Percentiles rank a stretch among this genome's conserved stretches.
phyloP scores from a whole-genome alignment of 495 filamentous ascomycete genomes.

The Penicillium soppii region DNA sequence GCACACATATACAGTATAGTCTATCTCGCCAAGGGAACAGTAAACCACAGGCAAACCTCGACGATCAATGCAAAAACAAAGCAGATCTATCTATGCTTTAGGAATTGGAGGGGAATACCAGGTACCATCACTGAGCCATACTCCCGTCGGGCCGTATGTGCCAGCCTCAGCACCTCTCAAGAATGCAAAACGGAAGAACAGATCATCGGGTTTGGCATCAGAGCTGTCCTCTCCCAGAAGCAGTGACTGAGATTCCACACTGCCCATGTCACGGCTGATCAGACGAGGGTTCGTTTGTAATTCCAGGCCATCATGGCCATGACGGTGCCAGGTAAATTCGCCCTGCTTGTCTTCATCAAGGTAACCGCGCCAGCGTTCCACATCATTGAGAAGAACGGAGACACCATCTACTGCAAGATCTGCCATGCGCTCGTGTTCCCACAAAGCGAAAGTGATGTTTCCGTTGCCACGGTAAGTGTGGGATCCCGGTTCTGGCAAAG shows the following conservation, averaged over 20 bases:
- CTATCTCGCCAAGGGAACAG: slow-evolving; percentile 9
- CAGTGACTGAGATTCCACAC: slow-evolving; percentile 19
- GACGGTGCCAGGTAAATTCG: slow-evolving; percentile 48
- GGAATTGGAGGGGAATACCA: slow-evolving; percentile 56
- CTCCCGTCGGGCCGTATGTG: slow-evolving; percentile 80
- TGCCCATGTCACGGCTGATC: slow-evolving; percentile 15
- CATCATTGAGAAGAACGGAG: slow-evolving; percentile 89
- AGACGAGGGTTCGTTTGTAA: slow-evolving; percentile 24
- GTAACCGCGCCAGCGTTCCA: slow-evolving; percentile 75
- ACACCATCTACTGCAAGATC: slow-evolving; percentile 80
- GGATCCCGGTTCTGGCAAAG: slow-evolving; percentile 37
- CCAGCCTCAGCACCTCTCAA: slow-evolving; percentile 66
- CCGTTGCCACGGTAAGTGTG: slow-evolving; percentile 39
- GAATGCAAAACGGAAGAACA: slow-evolving; percentile 87
- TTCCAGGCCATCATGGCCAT: slow-evolving; percentile 43
- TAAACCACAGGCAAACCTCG: not conserved
- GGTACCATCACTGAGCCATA: slow-evolving; percentile 66
- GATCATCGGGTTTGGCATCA: slow-evolving; percentile 42
- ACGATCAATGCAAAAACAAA: not conserved
- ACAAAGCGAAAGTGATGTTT: slow-evolving; percentile 60
- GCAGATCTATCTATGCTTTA: slow-evolving; percentile 23
- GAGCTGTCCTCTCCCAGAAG: slow-evolving; percentile 38
- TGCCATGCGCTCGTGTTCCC: slow-evolving; percentile 41
- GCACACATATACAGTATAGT: slow-evolving; percentile 20
- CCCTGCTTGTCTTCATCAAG: slow-evolving; percentile 45